Conservation (phyloP, 495 filamentous ascomycete species). For the Bacidia gigantensis region DNA sequence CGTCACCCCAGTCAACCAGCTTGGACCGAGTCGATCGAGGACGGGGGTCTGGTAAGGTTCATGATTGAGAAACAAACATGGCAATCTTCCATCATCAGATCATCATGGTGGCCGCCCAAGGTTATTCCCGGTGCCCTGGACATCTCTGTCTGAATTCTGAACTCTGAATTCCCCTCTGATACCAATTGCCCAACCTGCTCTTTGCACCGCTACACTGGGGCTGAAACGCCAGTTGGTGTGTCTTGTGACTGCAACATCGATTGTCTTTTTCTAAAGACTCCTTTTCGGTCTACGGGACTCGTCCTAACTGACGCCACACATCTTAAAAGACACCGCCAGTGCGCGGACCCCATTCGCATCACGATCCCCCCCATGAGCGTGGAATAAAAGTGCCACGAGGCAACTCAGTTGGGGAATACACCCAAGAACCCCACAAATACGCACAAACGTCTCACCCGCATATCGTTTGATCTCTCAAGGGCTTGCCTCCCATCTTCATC, state of each 20-base stretch:
- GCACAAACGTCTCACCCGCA: not conserved
- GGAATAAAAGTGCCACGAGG: not conserved
- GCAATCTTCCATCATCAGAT: not conserved
- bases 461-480: not conserved
- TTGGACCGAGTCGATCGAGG: not conserved
- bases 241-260: not conserved
- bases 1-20: not conserved
- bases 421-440: not conserved
- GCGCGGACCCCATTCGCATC: not conserved
- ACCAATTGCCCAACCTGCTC: not conserved
- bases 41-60: no score
- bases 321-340: not conserved
- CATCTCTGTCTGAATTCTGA: not conserved
- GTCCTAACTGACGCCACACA: not conserved
- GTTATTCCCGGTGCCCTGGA: not conserved
- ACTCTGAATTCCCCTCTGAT: not conserved
- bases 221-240: slow-evolving; percentile 1
- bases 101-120: not conserved
- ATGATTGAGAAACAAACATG: no score
- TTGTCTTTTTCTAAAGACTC: not conserved
- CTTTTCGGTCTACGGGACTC: not conserved
- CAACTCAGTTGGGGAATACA: not conserved
- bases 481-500: not conserved
- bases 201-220: not conserved
- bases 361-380: not conserved